Evolutionary conservation across 495 filamentous ascomycete genomes (phyloP).

Genomic region (Daldinia bambusicola): DNA sequence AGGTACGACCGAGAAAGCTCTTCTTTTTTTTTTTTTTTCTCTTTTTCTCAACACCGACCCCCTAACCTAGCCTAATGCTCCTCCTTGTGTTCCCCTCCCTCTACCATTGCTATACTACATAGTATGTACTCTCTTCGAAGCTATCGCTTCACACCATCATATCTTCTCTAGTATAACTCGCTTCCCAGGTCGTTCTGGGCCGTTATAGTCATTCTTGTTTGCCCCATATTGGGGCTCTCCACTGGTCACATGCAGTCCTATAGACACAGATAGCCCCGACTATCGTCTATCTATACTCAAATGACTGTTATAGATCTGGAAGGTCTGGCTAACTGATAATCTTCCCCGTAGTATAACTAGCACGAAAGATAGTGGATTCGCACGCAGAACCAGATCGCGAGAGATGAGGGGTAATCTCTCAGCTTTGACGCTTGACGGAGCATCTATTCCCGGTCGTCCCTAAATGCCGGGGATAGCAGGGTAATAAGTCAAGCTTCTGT

Average conservation of each 20-base stretch:
- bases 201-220: conserved; percentile 29
- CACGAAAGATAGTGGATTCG: conserved; percentile 37
- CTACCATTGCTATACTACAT: conserved; percentile 24
- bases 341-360: conserved; percentile 22
- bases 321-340: conserved; percentile 23
- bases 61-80: conserved; percentile 39
- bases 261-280: conserved; percentile 31
- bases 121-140: conserved; percentile 34
- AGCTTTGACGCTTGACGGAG: conserved; percentile 35
- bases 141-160: conserved; percentile 45
- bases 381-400: conserved; percentile 43
- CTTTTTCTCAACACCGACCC: conserved; percentile 25
- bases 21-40: neutral
- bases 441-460: conserved; percentile 32
- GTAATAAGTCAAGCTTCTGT: conserved; percentile 31
- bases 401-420: conserved; percentile 45
- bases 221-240: conserved; percentile 35
- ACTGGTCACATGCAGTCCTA: conserved; percentile 46
- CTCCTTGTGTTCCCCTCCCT: conserved; percentile 38
- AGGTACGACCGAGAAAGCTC: conserved; percentile 32
- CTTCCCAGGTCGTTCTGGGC: conserved; percentile 42
- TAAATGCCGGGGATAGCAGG: conserved; percentile 39
- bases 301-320: conserved; percentile 31
- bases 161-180: conserved; percentile 23
- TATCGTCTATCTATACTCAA: conserved; percentile 29